Conservation (phyloP, 202 grass and related monocot genomes). For the Saccharum hybrid region DNA sequence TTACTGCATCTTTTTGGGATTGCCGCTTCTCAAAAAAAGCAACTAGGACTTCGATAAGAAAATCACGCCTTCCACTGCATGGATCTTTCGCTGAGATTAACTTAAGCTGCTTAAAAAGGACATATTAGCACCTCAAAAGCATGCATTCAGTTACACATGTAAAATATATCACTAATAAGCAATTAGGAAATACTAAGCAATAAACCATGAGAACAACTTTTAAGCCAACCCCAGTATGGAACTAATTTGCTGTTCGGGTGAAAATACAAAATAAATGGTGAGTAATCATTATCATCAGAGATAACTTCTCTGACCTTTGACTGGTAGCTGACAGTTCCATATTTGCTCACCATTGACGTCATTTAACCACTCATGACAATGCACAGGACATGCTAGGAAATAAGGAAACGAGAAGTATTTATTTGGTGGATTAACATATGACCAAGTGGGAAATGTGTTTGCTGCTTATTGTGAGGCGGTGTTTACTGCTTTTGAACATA, state of each 20-base stretch:
- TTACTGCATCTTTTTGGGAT: conserved; percentile 98
- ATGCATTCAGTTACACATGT: conserved; percentile 1
- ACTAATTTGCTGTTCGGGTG: conserved; percentile 16
- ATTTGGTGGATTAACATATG: conserved; percentile 3
- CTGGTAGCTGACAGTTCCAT: neutral
- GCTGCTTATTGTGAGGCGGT: neutral
- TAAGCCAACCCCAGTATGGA: conserved; percentile 11
- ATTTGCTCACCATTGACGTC: neutral
- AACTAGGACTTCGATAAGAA: conserved; percentile 89
- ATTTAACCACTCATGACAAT: conserved; percentile 11
- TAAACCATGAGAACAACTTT: neutral
- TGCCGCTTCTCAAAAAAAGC: conserved; percentile 94
- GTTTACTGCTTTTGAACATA: neutral
- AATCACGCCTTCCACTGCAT: conserved; percentile 80
- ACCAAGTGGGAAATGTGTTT: neutral
- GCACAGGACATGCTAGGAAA: conserved; percentile 4
- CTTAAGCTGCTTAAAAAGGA: conserved; percentile 79
- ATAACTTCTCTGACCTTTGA: conserved; percentile 31
- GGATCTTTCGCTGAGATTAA: conserved; percentile 87
- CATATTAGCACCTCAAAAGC: conserved; percentile 41
- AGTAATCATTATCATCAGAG: conserved; percentile 27
- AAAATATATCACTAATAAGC: conserved; percentile 34
- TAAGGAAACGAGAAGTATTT: neutral
- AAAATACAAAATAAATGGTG: conserved; percentile 1
- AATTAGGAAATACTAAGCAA: conserved; percentile 42